Evolutionary conservation across 352 stramenopile genomes (phyloP), one percentile per base, ranked within the genome.

Genomic region (Phytophthora pinifolia): DNA sequence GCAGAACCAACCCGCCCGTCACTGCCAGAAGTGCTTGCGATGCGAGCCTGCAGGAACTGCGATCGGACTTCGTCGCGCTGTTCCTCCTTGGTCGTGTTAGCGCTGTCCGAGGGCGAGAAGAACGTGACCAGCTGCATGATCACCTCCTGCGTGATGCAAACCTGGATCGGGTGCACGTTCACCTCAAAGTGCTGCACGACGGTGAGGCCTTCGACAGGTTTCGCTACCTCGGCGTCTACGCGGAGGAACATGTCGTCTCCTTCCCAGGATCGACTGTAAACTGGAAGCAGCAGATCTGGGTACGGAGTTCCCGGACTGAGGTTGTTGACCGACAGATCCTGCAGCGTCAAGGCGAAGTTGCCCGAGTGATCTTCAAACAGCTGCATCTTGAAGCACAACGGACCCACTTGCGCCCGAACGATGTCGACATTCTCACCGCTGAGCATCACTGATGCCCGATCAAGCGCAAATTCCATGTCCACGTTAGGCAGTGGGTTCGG

Each of bases 111-210:
- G 9, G 78, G 60, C 1, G 74, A 63, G 43, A 88, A 83, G 46
- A 91, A 92, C 1, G 63, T 44, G 4, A 87, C 54, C 20, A 92
- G 54, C 37, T 92, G 82, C 14, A 89, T 55, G 27, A 95, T 82
- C 10, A 89, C 66, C 25, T 92, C 80, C 13, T 92, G 81, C 1
- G 84, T 90, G 37, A 95, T 67, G 46, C 81, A 92, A 27, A 95
- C 72, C 59, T 95, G 81, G n/a, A 95, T 73, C 4, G 85, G 85
- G 37, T 91, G 81, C 2, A 92, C 74, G 30, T 95, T 95, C 25
- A 95, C 59, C 61, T 93, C 83, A 57, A 93, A 92, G 68, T 92
- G 85, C 34, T 90, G 75, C 9, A 94, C 67, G 25, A 94, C 49
- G 14, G 74, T 84, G 30, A 83, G 78, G 1, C 65, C 76, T 25